Conservation (phyloP, 1,139 yeast species). For the Scheffersomyces stambukii region DNA sequence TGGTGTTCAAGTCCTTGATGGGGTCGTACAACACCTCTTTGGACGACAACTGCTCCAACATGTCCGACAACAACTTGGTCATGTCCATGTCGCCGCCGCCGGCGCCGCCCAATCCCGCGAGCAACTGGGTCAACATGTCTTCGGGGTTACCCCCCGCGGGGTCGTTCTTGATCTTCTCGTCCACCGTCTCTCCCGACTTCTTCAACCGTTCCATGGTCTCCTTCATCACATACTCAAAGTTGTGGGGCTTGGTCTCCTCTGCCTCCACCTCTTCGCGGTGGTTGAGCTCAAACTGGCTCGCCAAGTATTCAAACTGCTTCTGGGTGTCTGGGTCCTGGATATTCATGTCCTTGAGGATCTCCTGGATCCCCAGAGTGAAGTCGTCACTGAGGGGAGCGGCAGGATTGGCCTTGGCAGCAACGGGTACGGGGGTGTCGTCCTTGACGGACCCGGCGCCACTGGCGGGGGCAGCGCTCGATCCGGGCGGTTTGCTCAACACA, state of each 20-base stretch:
- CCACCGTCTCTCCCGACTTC: slow-evolving; percentile 64
- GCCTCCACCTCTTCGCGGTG: slow-evolving; percentile 34
- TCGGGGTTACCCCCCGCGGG: slow-evolving; percentile 46
- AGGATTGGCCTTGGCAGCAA: slow-evolving; percentile 8
- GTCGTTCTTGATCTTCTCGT: slow-evolving; percentile 55
- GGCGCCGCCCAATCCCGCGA: slow-evolving; percentile 42
- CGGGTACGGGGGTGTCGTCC: slow-evolving; percentile 5
- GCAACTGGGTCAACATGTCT: slow-evolving; percentile 54
- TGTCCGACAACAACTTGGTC: slow-evolving; percentile 66
- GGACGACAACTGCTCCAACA: slow-evolving; percentile 80
- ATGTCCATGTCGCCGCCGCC: slow-evolving; percentile 50
- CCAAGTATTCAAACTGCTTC: slow-evolving; percentile 48
- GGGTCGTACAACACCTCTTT: slow-evolving; percentile 89
- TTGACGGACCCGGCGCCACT: slow-evolving; percentile 10
- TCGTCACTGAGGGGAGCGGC: slow-evolving; percentile 33
- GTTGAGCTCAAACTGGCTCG: slow-evolving; percentile 40
- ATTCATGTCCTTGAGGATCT: slow-evolving; percentile 54
- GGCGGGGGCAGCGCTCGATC: slow-evolving; percentile 24
- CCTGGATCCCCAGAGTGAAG: slow-evolving; percentile 49
- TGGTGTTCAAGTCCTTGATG: slow-evolving; percentile 70
- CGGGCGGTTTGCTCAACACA: slow-evolving; percentile 62
- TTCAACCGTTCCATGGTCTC: slow-evolving; percentile 77
- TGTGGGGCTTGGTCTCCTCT: slow-evolving; percentile 29
- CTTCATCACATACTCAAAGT: slow-evolving; percentile 74
- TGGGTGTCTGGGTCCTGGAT: slow-evolving; percentile 59